Evolutionary conservation across 306 rosid genomes (phyloP), one percentile per base, ranked within the genome.

Genomic region (Acmispon strigosus): DNA sequence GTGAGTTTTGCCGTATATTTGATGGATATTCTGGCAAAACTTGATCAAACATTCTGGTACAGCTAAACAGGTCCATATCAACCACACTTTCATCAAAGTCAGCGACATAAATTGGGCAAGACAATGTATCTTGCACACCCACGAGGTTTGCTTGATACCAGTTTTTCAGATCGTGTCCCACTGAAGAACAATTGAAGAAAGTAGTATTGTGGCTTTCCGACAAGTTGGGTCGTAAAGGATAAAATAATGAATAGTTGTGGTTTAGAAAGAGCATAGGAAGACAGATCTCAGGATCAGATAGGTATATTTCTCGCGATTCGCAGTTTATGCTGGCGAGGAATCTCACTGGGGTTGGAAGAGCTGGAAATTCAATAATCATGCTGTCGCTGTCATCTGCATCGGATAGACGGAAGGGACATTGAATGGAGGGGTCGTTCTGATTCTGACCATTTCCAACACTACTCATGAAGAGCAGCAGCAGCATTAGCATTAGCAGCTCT

Each of bases 141-240:
- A 0, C 18, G n/a, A n/a, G n/a, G 2, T 8, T 0, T 15, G 0
- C 15, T 15, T 7, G 54, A 7, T 19, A 1, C 1, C 0, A 0
- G 4, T 13, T 62, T 62, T 18, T 65, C 10, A 65, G 43, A 0
- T 66, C 17, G 17, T 58, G 20, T 43, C 47, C 6, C 8, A 16
- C 10, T 7, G 76, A 60, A 69, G 81, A 51, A 18, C 81, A 76
- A 69, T 76, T 0, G 7, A 76, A 69, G 57, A 69, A 51, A 41
- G 50, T 59, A 11, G 51, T 2, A 20, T 13, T 60, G 22, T 18
- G 1, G 39, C 43, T 0, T 0, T n/a, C 3, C 4, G 0, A 8
- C 0, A 0, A 0, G 5, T 10, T 0, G 27, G 27, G 3, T 22
- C 2, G 0, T 0, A 74, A 63, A 42, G 78, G 57, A 13, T 15